Evolutionary conservation across 164 flowering plant species (phyloP), one percentile per base, ranked within the genome.

Genomic region (Chloranthus sessilifolius): DNA sequence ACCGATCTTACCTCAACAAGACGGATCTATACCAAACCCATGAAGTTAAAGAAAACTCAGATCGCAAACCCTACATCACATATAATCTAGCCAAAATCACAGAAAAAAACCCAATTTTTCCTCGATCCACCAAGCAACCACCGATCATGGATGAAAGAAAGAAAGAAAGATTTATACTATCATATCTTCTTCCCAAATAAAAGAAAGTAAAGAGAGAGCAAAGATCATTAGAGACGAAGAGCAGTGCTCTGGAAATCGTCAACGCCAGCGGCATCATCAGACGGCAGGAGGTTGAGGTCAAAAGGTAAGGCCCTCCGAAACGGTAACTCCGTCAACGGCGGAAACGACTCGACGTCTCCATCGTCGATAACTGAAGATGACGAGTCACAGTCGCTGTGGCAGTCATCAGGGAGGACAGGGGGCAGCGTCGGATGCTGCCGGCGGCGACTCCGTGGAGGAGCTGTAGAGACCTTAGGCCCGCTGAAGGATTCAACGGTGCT

Each of bases 401-500:
- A 85, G 53, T 82, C 94, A 16, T 79, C 88, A 5, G 77, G 77
- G 11, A 62, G 52, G 52, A 82, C 79, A 44, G 82, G 82, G 12
- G 69, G 37, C n/a, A n/a, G n/a, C n/a, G n/a, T n/a, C 34, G 69
- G 58, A 0, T 66, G 76, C 5, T 56, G 50, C 8, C 55, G 53
- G 17, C 25, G 50, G 36, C 4, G 37, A 17, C 20, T 16, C 35
- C 47, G 19, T 5, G 48, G 12, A 10, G 47, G 15, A 10, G 34
- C 14, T 26, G 55, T 33, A 10, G 66, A 59, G 7, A 61, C 51
- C 47, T 73, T 59, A 0, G 84, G 82, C 2, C 85, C 88, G 53
- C 88, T 87, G 62, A 75, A 87, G n/a, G 88, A 80, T 59, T 88
- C 92, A 1, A 84, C 86, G 33, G 90, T 88, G 66, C 85, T 78